Percentiles rank a stretch among this genome's conserved stretches.
phyloP scores from a whole-genome alignment of 1,139 yeast genomes.

The Protomyces inundatus region DNA sequence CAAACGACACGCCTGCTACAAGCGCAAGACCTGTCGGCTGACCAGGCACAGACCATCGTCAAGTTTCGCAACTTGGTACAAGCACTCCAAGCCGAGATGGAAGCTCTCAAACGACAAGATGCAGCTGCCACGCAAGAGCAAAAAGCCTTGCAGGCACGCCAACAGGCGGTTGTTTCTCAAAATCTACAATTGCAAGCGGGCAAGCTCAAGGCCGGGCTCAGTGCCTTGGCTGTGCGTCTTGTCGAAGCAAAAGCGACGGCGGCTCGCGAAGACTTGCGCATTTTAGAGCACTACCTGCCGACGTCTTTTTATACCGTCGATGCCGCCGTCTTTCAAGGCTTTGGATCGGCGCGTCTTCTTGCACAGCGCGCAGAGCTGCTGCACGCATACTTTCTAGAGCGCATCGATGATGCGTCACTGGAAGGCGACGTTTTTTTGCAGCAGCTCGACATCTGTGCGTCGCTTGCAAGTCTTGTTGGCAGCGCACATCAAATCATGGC shows the following conservation, averaged over 20 bases:
- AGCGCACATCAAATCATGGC: neutral
- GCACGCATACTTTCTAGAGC: neutral
- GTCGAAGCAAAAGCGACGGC: constrained; percentile 35
- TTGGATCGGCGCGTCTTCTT: neutral
- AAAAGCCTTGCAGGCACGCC: constrained; percentile 31
- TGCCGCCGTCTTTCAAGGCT: neutral
- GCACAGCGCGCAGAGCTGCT: neutral
- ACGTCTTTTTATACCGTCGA: constrained; percentile 6
- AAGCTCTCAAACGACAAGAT: constrained; percentile 32
- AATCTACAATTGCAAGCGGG: constrained; percentile 35
- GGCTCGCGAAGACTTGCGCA: constrained; percentile 36
- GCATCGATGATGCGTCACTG: neutral
- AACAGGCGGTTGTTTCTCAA: constrained; percentile 35
- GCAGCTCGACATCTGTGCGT: neutral
- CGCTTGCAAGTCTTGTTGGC: neutral
- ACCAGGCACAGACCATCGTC: constrained; percentile 36
- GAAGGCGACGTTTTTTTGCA: neutral
- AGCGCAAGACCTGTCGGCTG: constrained; percentile 27
- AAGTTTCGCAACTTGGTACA: constrained; percentile 38
- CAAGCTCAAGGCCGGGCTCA: constrained; percentile 33
- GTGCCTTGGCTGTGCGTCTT: constrained; percentile 36
- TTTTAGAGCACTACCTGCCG: constrained; percentile 31
- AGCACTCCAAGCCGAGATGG: constrained; percentile 37
- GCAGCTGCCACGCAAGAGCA: constrained; percentile 31
- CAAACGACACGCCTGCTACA: constrained; percentile 31